These are phyloP conservation scores for Vitis labrusca DNA, from an alignment of 164 flowering plant species.

Conservation along the genomic window DNA sequence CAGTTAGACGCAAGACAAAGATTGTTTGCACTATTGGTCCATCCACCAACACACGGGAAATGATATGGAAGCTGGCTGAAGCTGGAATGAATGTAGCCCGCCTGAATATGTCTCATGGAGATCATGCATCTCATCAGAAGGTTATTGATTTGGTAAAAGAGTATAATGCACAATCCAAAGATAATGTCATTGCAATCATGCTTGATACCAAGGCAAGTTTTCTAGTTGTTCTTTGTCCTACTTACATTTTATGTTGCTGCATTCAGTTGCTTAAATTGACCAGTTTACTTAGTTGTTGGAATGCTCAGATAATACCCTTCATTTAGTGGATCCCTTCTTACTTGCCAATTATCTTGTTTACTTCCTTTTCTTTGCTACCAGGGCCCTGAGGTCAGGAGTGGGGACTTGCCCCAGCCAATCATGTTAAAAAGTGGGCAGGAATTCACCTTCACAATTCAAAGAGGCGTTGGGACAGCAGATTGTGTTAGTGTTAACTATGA, in stretches of 20 bases:
- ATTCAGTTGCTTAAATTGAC: background rate
- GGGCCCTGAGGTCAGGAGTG: constrained; percentile 99
- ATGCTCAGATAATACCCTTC: background rate
- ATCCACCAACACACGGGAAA: constrained; percentile 81
- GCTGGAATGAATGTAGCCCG: constrained; percentile 97
- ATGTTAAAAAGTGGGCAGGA: constrained; percentile 71
- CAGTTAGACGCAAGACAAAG: constrained; percentile 79
- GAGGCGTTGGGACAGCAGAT: constrained; percentile 88
- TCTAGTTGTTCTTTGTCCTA: background rate
- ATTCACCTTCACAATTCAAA: constrained; percentile 83
- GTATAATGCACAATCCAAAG: constrained; percentile 81
- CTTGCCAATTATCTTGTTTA: background rate
- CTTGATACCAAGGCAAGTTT: constrained; percentile 83
- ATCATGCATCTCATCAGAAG: constrained; percentile 94
- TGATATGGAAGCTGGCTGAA: constrained; percentile 99
- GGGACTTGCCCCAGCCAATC: constrained; percentile 96
- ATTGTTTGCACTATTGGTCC: constrained; percentile 97
- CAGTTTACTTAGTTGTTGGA: no score
- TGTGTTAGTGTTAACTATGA: constrained; percentile 97
- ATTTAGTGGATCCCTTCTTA: background rate
- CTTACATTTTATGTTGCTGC: background rate
- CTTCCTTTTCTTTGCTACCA: constrained; percentile 23
- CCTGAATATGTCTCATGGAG: constrained; percentile 94
- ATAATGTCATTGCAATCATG: constrained; percentile 91
- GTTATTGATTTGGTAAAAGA: constrained; percentile 93